These are phyloP conservation scores for Eremothecium sinecaudum DNA, from an alignment of 1,139 yeast species.

Conservation along the genomic window DNA sequence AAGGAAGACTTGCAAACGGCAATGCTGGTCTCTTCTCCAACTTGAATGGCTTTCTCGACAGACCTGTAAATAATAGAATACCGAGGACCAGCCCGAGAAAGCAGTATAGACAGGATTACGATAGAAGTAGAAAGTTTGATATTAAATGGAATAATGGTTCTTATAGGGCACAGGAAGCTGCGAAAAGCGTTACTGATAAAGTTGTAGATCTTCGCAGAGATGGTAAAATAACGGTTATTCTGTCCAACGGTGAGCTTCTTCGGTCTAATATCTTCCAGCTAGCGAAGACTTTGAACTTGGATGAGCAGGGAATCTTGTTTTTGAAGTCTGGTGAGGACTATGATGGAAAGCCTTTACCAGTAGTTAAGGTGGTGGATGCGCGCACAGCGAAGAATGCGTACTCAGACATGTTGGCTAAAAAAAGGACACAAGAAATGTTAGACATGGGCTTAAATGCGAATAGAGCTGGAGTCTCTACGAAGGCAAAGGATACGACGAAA, in stretches of 20 bases:
- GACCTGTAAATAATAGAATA: no score
- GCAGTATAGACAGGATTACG: no score
- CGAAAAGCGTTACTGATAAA: slow-evolving; percentile 16
- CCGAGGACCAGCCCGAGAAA: no score
- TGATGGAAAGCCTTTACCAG: slow-evolving; percentile 19
- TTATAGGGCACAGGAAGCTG: slow-evolving; percentile 26
- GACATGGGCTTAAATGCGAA: slow-evolving; percentile 19
- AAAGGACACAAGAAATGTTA: slow-evolving; percentile 28
- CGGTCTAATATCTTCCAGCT: slow-evolving; percentile 18
- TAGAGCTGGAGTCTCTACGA: slow-evolving; percentile 15
- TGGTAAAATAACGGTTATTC: slow-evolving; percentile 21
- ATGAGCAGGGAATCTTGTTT: slow-evolving; percentile 20
- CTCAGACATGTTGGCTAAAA: slow-evolving; percentile 33
- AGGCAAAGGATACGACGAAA: slow-evolving; percentile 30
- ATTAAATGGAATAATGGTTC: slow-evolving; percentile 27
- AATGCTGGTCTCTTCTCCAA: not conserved
- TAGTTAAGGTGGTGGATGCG: slow-evolving; percentile 33
- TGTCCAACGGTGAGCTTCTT: slow-evolving; percentile 16
- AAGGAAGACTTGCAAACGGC: not conserved
- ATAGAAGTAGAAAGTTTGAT: slow-evolving; percentile 12
- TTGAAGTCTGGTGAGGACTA: slow-evolving; percentile 19
- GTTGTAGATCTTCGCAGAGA: slow-evolving; percentile 20
- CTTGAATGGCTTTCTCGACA: no score
- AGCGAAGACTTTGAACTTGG: slow-evolving; percentile 23
- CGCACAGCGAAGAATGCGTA: slow-evolving; percentile 33